Evolutionary conservation across 306 rosid genomes (phyloP).

Genomic region (Sesbania bispinosa): DNA sequence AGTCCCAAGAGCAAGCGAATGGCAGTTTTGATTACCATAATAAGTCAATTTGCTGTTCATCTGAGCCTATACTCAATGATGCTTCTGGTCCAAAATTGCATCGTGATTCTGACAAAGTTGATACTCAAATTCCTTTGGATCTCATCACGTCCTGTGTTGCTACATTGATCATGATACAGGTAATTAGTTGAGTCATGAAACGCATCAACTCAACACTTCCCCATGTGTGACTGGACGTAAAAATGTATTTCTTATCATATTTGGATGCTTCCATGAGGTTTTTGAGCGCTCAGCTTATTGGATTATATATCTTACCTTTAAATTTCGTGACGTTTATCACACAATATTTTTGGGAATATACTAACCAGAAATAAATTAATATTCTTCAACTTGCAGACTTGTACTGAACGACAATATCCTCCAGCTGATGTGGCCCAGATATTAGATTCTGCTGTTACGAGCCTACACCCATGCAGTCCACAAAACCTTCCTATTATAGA

Average conservation of each 20-base stretch:
- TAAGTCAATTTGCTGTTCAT: slow-evolving; percentile 26
- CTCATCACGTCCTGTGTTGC: slow-evolving; percentile 71
- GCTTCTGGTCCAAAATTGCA: slow-evolving; percentile 29
- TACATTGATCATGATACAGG: slow-evolving; percentile 75
- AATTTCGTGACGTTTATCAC: background rate
- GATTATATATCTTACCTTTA: background rate
- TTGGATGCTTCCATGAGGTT: background rate
- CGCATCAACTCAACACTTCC: background rate
- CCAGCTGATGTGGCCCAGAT: slow-evolving; percentile 74
- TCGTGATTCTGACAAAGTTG: slow-evolving; percentile 41
- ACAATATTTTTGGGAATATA: background rate
- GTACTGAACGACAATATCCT: slow-evolving; percentile 70
- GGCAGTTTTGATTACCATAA: slow-evolving; percentile 36
- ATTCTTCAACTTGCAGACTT: slow-evolving; percentile 44
- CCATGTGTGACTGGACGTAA: background rate
- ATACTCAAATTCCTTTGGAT: slow-evolving; percentile 57
- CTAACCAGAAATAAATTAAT: background rate
- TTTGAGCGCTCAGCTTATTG: background rate
- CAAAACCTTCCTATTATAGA: slow-evolving; percentile 66
- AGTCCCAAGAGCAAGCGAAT: slow-evolving; percentile 46
- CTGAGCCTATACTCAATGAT: slow-evolving; percentile 37
- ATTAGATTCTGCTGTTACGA: slow-evolving; percentile 62
- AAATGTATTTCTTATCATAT: background rate
- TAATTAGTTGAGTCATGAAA: slow-evolving; percentile 18
- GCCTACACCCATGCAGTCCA: slow-evolving; percentile 61